These are phyloP conservation scores for Aristolochia californica DNA, from an alignment of 164 flowering plant genomes.

Conservation along the genomic window DNA sequence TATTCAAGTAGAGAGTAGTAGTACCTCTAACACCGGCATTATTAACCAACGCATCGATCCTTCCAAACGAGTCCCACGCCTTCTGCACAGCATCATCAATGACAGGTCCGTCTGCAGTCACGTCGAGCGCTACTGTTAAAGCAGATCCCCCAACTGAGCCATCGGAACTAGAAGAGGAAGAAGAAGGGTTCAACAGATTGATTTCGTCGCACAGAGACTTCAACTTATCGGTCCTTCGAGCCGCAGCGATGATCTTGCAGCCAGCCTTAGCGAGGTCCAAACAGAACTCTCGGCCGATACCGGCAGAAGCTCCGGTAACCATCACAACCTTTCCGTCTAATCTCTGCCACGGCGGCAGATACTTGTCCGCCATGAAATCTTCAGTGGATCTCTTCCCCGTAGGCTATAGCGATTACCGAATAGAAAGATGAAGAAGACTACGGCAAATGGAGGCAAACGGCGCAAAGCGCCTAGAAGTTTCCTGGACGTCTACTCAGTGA, in stretches of 20 bases:
- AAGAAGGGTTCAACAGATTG: constrained; percentile 10
- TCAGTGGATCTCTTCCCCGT: too few species aligned
- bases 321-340: too few species aligned
- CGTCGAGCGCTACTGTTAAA: constrained; percentile 42
- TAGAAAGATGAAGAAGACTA: too few species aligned
- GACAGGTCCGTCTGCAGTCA: constrained; percentile 29
- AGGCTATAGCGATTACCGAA: too few species aligned
- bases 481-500: too few species aligned
- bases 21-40: constrained; percentile 76
- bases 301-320: constrained; percentile 44
- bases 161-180: not conserved
- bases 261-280: constrained; percentile 54
- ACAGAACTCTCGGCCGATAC: constrained; percentile 56
- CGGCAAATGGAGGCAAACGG: too few species aligned
- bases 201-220: constrained; percentile 50
- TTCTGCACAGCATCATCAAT: constrained; percentile 35
- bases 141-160: constrained; percentile 4
- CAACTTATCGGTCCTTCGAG: constrained; percentile 49
- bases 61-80: constrained; percentile 77
- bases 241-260: constrained; percentile 56
- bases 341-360: too few species aligned
- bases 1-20: not conserved
- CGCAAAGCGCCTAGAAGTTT: too few species aligned
- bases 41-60: constrained; percentile 60
- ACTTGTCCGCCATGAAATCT: too few species aligned